Evolutionary conservation across 139 green algal species (phyloP), one percentile per base, ranked within the genome.

Genomic region (Tetraselmis chui): DNA sequence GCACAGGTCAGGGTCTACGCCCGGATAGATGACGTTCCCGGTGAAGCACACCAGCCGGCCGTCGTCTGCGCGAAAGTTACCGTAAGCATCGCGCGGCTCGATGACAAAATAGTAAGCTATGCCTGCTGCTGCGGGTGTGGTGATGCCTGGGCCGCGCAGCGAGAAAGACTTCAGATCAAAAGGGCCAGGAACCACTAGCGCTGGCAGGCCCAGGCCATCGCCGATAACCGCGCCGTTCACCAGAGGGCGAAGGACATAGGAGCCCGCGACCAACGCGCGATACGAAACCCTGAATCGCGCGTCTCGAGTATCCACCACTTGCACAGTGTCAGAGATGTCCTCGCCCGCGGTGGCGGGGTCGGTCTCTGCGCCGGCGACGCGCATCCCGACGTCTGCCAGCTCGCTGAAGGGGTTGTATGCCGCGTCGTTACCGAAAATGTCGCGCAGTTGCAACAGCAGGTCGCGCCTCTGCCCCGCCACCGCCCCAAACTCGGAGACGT

Each of bases 251-350:
- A 80, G 29, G 2, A 79, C 29, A 26, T 83, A 77, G 59, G 5
- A 23, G 24, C 80, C 80, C 1, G 80, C 58, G 2, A 83, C 23
- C 22, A 24, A 5, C 23, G 58, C 80, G 25, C 23, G 31, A 59
- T 83, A 83, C n/a, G 31, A 83, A 18, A 83, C 31, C 67, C 80
- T 18, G 80, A 76, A 83, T 11, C 80, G 59, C 2, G 30, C 80
- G 80, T 83, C 80, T 2, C 22, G 31, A 23, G 27, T 28, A 27
- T 81, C 28, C 2, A 29, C 23, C 23, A 81, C 31, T 2, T 59
- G 27, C 31, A 29, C 27, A 2, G 22, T 29, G 2, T 11, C 77
- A 2, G 31, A n/a, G 31, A 29, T 27, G 31, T 81, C 77, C 77
- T 32, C 11, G 5, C 11, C 31, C 22, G 25, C 77, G 77, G 31